A percentile compares a stretch with the other conserved stretches of the same genome.
phyloP scores from a whole-genome alignment of 2,329 filamentous ascomycete genomes.

The Delphinella strobiligena region DNA sequence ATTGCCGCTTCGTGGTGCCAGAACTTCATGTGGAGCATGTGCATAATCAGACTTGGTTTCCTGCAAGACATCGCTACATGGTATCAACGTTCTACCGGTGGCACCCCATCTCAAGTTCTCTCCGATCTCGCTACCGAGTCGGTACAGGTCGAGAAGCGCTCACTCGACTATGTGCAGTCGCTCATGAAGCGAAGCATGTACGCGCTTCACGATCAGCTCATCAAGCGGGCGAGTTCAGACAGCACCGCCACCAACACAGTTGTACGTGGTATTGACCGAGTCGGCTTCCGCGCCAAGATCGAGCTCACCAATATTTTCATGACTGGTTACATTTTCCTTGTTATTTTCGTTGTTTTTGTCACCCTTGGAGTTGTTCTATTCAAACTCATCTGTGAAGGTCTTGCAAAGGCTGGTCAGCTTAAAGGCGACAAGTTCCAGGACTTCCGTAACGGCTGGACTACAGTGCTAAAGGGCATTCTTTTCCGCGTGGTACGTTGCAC shows the following conservation, averaged over 20 bases:
- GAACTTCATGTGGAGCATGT: slow-evolving; percentile 98
- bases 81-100: slow-evolving; percentile 91
- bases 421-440: slow-evolving; percentile 78
- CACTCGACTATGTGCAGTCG: slow-evolving; percentile 31
- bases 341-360: slow-evolving; percentile 67
- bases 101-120: slow-evolving; percentile 67
- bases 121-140: slow-evolving; percentile 63
- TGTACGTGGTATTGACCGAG: slow-evolving; percentile 76
- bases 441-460: slow-evolving; percentile 89
- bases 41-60: slow-evolving; percentile 78
- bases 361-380: slow-evolving; percentile 62
- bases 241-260: slow-evolving; percentile 24
- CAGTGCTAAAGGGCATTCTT: slow-evolving; percentile 83
- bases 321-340: slow-evolving; percentile 81
- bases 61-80: slow-evolving; percentile 83
- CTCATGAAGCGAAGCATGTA: slow-evolving; percentile 43
- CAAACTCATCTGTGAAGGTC: slow-evolving; percentile 69
- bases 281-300: slow-evolving; percentile 74
- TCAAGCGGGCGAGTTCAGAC: slow-evolving; percentile 24
- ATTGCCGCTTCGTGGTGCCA: slow-evolving; percentile 90
- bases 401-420: slow-evolving; percentile 64
- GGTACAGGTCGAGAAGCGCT: slow-evolving; percentile 68
- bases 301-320: slow-evolving; percentile 89
- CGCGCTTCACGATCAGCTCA: slow-evolving; percentile 29
- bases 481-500: slow-evolving; percentile 54